Evolutionary conservation across 129 eudicot species (phyloP).

Genomic region (Smallanthus sonchifolius): DNA sequence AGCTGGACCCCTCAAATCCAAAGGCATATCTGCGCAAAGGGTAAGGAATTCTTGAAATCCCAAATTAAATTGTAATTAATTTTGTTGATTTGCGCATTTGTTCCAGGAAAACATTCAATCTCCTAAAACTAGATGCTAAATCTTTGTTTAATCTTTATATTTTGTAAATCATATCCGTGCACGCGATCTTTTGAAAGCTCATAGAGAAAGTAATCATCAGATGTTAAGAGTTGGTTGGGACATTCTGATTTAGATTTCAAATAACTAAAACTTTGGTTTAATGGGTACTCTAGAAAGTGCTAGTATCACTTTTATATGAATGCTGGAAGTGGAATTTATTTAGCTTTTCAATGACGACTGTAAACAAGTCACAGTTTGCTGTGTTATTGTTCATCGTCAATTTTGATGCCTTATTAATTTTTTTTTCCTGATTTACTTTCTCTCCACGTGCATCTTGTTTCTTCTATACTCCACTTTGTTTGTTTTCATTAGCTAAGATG

Average conservation of each 20-base stretch:
- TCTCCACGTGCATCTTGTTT: neutral
- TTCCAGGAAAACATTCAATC: neutral
- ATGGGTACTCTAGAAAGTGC: no score
- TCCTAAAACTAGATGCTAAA: neutral
- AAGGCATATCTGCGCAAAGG: conserved; percentile 76
- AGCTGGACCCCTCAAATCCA: conserved; percentile 51
- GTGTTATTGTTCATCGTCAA: neutral
- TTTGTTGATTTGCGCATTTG: no score
- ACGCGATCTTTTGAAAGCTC: neutral
- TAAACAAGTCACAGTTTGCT: neutral
- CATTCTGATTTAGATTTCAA: no score
- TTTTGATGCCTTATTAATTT: neutral
- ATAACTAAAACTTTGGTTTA: no score
- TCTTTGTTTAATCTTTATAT: neutral
- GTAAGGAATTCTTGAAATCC: conserved; percentile 30
- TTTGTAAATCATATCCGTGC: neutral
- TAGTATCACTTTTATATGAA: no score
- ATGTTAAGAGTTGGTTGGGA: neutral
- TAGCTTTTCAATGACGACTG: neutral
- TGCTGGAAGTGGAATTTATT: no score
- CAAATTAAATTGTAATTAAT: neutral
- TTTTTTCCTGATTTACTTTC: no score
- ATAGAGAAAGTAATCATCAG: neutral
- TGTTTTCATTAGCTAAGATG: neutral
- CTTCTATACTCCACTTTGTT: neutral